phyloP scores from a whole-genome alignment of 768 basidiomycete genomes.

The Lactarius trivialis region DNA sequence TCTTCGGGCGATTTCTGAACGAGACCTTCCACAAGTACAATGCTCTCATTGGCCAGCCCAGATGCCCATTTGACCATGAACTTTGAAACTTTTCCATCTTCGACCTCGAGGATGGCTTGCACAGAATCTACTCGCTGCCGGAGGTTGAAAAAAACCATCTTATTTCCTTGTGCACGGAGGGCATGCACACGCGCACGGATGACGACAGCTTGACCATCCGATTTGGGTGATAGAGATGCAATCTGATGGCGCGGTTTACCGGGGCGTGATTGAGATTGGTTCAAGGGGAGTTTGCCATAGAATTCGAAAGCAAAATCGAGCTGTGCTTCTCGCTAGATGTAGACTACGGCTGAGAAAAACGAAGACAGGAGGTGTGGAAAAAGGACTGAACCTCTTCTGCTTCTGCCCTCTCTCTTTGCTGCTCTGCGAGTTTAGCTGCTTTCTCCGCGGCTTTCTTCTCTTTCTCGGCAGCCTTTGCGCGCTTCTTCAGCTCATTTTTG shows the following conservation, averaged over 20 bases:
- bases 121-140: slow-evolving; percentile 84
- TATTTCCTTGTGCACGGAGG: slow-evolving; percentile 86
- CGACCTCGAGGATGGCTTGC: slow-evolving; percentile 72
- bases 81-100: slow-evolving; percentile 78
- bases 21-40: slow-evolving; percentile 82
- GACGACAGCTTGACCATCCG: slow-evolving; percentile 69
- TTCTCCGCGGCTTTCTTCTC: slow-evolving; percentile 84
- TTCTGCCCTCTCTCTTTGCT: slow-evolving; percentile 58
- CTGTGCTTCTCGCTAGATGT: slow-evolving; percentile 7
- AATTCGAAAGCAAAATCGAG: slow-evolving; percentile 73
- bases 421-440: slow-evolving; percentile 70
- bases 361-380: neutral
- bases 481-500: slow-evolving; percentile 89
- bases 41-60: slow-evolving; percentile 73
- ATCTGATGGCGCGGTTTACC: slow-evolving; percentile 59
- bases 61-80: slow-evolving; percentile 96
- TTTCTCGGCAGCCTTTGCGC: slow-evolving; percentile 86
- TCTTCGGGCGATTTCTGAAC: slow-evolving; percentile 72
- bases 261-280: slow-evolving; percentile 82
- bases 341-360: neutral
- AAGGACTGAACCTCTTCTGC: slow-evolving; percentile 48
- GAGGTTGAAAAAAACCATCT: slow-evolving; percentile 91
- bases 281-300: slow-evolving; percentile 84
- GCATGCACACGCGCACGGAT: slow-evolving; percentile 90
- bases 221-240: slow-evolving; percentile 47